Conservation (phyloP, 257 asterid species). For the Verbena officinalis region DNA sequence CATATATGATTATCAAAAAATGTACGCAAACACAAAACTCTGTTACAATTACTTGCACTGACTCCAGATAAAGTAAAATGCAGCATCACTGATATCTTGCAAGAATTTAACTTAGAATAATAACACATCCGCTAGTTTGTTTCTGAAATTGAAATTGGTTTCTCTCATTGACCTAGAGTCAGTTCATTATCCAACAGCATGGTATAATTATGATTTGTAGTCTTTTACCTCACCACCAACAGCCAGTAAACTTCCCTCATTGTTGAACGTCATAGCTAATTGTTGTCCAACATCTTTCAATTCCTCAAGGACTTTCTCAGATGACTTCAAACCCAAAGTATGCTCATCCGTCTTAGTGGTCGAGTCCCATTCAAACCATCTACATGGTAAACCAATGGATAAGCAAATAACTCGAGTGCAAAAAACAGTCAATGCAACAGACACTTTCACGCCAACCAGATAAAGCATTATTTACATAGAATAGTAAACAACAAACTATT, state of each 20-base stretch:
- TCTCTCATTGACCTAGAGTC: conserved; percentile 3
- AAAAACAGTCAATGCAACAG: not conserved
- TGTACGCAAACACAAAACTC: conserved; percentile 15
- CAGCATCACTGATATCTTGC: not conserved
- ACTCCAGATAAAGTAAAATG: not conserved
- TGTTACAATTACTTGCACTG: conserved; percentile 5
- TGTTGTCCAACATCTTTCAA: conserved; percentile 91
- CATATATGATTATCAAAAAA: conserved; percentile 34
- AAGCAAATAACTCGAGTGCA: conserved; percentile 16
- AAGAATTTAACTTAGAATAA: not conserved
- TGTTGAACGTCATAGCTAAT: conserved; percentile 69
- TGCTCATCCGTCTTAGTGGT: conserved; percentile 33
- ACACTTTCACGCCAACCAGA: conserved; percentile 13
- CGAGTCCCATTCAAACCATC: conserved; percentile 82
- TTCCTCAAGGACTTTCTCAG: conserved; percentile 60
- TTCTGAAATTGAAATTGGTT: conserved; percentile 21
- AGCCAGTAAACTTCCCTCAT: conserved; percentile 84
- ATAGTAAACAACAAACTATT: not conserved
- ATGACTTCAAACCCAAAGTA: conserved; percentile 55
- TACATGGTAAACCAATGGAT: conserved; percentile 36
- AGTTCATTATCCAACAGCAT: conserved; percentile 1
- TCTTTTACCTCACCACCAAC: conserved; percentile 89
- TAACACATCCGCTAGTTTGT: not conserved
- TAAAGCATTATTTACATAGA: not conserved
- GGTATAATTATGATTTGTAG: conserved; percentile 6